Evolutionary conservation across 179 eudicot genomes (phyloP).

Genomic region (Dionaea muscipula): DNA sequence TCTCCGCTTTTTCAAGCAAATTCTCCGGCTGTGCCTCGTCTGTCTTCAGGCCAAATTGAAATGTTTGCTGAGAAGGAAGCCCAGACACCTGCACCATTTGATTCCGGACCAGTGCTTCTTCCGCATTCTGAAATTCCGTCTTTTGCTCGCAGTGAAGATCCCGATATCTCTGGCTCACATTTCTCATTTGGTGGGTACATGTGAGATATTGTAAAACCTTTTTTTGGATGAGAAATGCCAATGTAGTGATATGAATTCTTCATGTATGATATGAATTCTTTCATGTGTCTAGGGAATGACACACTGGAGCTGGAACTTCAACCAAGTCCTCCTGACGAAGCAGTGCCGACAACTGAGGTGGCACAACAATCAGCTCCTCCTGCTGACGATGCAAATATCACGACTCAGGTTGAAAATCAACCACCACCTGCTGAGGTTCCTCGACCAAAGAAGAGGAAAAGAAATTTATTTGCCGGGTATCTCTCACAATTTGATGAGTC

Average conservation of each 20-base stretch:
- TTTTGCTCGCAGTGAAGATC: conserved; percentile 21
- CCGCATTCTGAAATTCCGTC: conserved; percentile 24
- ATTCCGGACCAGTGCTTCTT: conserved; percentile 12
- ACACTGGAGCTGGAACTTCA: conserved; percentile 25
- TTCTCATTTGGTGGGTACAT: conserved; percentile 30
- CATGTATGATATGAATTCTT: background rate
- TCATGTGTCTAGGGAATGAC: conserved; percentile 19
- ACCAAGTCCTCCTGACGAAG: conserved; percentile 27
- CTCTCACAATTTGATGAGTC: conserved; percentile 35
- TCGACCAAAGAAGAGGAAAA: conserved; percentile 22
- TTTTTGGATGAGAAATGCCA: too few relatives aligned
- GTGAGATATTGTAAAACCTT: background rate
- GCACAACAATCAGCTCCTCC: background rate
- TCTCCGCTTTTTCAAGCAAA: conserved; percentile 15
- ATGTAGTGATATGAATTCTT: too few relatives aligned
- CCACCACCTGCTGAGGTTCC: background rate
- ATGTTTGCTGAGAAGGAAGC: conserved; percentile 21
- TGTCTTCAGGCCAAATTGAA: conserved; percentile 20
- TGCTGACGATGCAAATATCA: background rate
- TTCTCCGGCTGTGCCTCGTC: conserved; percentile 21
- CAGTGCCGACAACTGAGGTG: conserved; percentile 14
- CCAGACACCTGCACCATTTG: conserved; percentile 17
- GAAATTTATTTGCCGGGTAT: conserved; percentile 19
- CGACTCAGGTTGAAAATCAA: background rate
- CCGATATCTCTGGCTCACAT: conserved; percentile 11